Conservation (phyloP, 495 filamentous ascomycete genomes). For the Penicillium verhagenii region DNA sequence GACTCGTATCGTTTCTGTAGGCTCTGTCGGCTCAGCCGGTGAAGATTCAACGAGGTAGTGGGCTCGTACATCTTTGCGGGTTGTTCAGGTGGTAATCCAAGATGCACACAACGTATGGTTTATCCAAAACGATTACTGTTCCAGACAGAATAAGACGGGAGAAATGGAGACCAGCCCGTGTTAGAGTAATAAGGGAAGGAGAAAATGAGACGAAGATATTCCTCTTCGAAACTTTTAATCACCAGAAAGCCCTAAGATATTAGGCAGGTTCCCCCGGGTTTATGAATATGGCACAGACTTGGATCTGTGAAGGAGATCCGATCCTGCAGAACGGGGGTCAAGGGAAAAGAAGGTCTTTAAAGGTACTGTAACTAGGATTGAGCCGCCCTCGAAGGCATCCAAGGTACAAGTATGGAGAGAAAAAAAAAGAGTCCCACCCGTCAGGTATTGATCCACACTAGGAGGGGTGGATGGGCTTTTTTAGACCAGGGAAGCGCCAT, state of each 20-base stretch:
- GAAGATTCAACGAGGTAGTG: conserved; percentile 27
- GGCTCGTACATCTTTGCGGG: conserved; percentile 33
- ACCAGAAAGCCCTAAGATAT: not conserved
- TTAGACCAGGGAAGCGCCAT: conserved; percentile 7
- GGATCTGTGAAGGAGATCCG: conserved; percentile 17
- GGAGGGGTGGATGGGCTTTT: conserved; percentile 9
- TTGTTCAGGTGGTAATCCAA: not conserved
- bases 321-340: conserved; percentile 5
- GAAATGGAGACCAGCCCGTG: conserved; percentile 3
- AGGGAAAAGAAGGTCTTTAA: conserved; percentile 19
- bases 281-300: conserved; percentile 9
- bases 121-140: not conserved
- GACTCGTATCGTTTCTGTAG: conserved; percentile 44
- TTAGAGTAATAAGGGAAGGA: not conserved
- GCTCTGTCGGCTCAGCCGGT: conserved; percentile 37
- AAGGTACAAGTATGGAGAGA: conserved; percentile 14
- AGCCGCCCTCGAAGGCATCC: conserved; percentile 15
- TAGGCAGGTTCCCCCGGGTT: conserved; percentile 5
- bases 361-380: conserved; percentile 16
- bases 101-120: not conserved
- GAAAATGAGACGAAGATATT: not conserved
- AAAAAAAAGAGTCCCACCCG: conserved; percentile 11
- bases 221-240: not conserved
- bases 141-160: conserved; percentile 5
- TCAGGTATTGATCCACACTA: conserved; percentile 12